A percentile compares a stretch with the other conserved stretches of the same genome.
Evolutionary conservation across 352 stramenopile genomes (phyloP).

Genomic region (Pseudoperonospora humuli): DNA sequence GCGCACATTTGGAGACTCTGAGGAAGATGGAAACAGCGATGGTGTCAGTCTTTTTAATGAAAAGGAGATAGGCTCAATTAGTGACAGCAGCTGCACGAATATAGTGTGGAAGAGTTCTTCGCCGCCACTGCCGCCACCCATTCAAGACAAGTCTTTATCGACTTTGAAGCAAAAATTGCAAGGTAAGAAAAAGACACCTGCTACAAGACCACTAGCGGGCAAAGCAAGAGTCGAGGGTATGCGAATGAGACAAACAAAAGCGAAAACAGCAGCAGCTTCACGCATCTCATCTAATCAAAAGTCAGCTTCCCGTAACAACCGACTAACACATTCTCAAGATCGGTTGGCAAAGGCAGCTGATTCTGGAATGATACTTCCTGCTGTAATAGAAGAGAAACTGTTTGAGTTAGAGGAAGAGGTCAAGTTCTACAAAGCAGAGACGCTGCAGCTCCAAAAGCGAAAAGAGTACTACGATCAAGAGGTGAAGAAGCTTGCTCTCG

Average conservation of each 20-base stretch:
- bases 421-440: conserved; percentile 82
- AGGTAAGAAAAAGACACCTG: conserved; percentile 13
- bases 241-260: neutral
- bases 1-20: conserved; percentile 36
- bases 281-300: conserved; percentile 4
- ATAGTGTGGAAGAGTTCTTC: neutral
- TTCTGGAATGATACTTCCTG: conserved; percentile 31
- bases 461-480: conserved; percentile 63
- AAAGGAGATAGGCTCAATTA: conserved; percentile 1
- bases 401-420: conserved; percentile 76
- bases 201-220: neutral
- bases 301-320: conserved; percentile 1
- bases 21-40: conserved; percentile 3
- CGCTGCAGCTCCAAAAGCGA: conserved; percentile 63
- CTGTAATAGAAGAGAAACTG: conserved; percentile 77
- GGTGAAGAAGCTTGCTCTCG: conserved; percentile 40
- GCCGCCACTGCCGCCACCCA: neutral
- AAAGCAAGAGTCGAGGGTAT: conserved; percentile 4
- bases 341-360: conserved; percentile 2
- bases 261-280: conserved; percentile 3
- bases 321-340: conserved; percentile 3
- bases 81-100: neutral
- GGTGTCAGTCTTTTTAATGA: neutral
- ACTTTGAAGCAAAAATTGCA: conserved; percentile 22
- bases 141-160: conserved; percentile 17